Conservation (phyloP, 2,329 filamentous ascomycete genomes). For the Ophiostoma pallidulum region DNA sequence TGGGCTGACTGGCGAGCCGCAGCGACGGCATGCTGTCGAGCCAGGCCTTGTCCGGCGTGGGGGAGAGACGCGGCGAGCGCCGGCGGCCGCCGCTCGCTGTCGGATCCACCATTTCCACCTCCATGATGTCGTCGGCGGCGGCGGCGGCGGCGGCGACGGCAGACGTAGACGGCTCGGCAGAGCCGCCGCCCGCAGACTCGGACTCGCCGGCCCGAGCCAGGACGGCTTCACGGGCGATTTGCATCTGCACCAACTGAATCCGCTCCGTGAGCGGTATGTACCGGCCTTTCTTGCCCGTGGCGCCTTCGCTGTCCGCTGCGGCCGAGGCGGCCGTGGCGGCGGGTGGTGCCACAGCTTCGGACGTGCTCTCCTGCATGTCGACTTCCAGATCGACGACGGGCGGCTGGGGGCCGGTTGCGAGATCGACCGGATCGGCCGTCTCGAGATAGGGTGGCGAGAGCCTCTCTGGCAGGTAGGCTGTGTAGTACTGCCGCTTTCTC, state of each 20-base stretch:
- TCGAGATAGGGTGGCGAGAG: slow-evolving; percentile 10
- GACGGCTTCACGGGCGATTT: background rate
- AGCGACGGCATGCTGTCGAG: slow-evolving; percentile 18
- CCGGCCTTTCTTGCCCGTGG: background rate
- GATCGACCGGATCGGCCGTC: background rate
- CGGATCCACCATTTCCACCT: slow-evolving; percentile 1
- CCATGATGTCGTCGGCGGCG: background rate
- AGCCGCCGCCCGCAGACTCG: background rate
- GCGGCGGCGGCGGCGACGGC: background rate
- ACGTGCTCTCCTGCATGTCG: background rate
- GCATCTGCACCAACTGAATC: background rate
- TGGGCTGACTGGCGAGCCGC: slow-evolving; percentile 16
- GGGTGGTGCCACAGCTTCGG: background rate
- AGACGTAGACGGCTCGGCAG: background rate
- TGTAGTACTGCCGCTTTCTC: background rate
- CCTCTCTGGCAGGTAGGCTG: background rate
- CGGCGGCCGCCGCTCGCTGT: background rate
- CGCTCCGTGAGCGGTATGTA: background rate
- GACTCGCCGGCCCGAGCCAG: background rate
- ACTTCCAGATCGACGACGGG: background rate
- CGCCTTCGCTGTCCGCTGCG: background rate
- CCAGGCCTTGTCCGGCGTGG: slow-evolving; percentile 12
- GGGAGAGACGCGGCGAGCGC: background rate
- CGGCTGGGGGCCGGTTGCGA: background rate
- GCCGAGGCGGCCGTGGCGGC: background rate